Conservation (phyloP, 257 asterid genomes). For the Lavandula angustifolia region DNA sequence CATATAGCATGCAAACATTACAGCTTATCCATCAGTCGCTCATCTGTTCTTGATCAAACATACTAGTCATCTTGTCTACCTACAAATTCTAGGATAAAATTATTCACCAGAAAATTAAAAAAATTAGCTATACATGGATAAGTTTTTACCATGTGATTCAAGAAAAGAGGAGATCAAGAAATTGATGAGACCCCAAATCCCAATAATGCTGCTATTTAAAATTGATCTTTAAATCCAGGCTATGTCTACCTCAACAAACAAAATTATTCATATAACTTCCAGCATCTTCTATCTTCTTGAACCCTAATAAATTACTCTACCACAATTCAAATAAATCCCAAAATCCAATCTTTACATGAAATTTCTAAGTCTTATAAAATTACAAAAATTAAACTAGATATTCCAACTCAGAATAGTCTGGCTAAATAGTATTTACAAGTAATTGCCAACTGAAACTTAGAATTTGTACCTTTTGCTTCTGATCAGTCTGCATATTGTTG, state of each 20-base stretch:
- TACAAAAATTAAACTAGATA: slow-evolving; percentile 3
- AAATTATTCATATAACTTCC: slow-evolving; percentile 20
- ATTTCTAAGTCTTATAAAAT: background rate
- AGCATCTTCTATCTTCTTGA: slow-evolving; percentile 14
- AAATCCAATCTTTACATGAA: slow-evolving; percentile 18
- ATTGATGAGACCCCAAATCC: background rate
- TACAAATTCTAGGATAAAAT: slow-evolving; percentile 14
- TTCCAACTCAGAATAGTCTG: slow-evolving; percentile 11
- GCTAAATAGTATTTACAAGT: background rate
- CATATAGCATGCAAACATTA: background rate
- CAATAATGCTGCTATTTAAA: background rate
- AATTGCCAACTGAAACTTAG: slow-evolving; percentile 13
- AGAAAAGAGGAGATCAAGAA: slow-evolving; percentile 17
- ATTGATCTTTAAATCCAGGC: background rate
- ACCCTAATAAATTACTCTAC: slow-evolving; percentile 7
- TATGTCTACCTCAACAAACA: background rate
- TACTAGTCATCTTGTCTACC: background rate
- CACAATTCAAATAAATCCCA: slow-evolving; percentile 4
- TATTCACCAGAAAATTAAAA: slow-evolving; percentile 10
- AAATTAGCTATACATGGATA: background rate
- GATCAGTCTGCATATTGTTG: slow-evolving; percentile 75
- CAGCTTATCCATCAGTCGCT: background rate
- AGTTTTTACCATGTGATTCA: background rate
- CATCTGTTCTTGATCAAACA: slow-evolving; percentile 10
- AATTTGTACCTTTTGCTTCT: slow-evolving; percentile 64